Conservation (phyloP, 1,284 basidiomycete species). For the Rhizopogon parksii region DNA sequence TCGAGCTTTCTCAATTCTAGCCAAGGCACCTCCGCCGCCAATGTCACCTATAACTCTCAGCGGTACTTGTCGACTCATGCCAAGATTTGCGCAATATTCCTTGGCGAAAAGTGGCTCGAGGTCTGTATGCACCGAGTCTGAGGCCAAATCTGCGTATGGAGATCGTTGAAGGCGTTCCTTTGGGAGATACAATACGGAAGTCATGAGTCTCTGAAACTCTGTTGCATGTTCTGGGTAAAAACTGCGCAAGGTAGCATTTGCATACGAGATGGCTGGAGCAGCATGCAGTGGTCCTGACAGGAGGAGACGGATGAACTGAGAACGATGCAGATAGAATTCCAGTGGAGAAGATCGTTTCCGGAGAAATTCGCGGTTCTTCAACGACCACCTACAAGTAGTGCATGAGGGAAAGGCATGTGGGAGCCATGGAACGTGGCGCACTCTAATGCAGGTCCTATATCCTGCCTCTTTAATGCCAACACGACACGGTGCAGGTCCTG, state of each 20-base stretch:
- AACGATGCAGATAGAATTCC: conserved; percentile 83
- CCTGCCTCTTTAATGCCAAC: conserved; percentile 55
- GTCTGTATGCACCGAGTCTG: conserved; percentile 63
- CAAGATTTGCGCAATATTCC: conserved; percentile 83
- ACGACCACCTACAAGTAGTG: conserved; percentile 60
- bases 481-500: conserved; percentile 71
- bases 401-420: conserved; percentile 8
- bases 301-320: conserved; percentile 73
- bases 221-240: conserved; percentile 60
- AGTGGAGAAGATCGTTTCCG: conserved; percentile 65
- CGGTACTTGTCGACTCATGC: conserved; percentile 84
- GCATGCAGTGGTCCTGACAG: conserved; percentile 48
- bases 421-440: conserved; percentile 32
- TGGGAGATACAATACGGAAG: conserved; percentile 70
- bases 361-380: conserved; percentile 59
- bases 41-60: conserved; percentile 85
- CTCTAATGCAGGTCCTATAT: conserved; percentile 70
- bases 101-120: conserved; percentile 78
- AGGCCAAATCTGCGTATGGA: conserved; percentile 70
- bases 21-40: conserved; percentile 83
- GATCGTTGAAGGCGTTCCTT: conserved; percentile 54
- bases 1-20: conserved; percentile 86
- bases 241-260: conserved; percentile 55
- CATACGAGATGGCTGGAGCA: conserved; percentile 67
- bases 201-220: conserved; percentile 75